Evolutionary conservation across 2,329 filamentous ascomycete species (phyloP), one percentile per base, ranked within the genome.

Genomic region (Helminthosporium solani): DNA sequence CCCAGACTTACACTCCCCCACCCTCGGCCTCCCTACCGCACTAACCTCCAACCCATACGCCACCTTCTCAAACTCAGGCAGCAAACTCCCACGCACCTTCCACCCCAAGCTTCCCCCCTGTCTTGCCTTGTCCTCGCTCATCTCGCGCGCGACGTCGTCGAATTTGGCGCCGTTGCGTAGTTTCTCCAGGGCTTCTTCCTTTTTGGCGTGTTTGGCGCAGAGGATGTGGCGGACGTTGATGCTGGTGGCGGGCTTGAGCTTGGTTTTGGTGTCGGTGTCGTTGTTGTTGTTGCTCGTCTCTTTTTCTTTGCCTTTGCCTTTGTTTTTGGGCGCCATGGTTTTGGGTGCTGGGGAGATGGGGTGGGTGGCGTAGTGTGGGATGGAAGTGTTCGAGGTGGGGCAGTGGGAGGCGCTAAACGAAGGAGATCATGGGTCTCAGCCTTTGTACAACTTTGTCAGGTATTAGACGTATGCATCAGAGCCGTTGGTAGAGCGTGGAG

Each of bases 191-290:
- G 87, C 87, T 64, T 89, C 84, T 63, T 90, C 86, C 64, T 89
- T 90, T 68, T 85, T 88, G n/a, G 75, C 72, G 64, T 89, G 83
- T 64, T 91, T 91, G 65, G 85, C 84, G 60, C 87, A 90, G 73
- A 88, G 69, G 48, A 90, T 88, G 68, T 90, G 87, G 33, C 87
- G 80, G 42, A 69, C 85, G 61, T 88, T 88, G 72, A 90, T 87
- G 47, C 77, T 77, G 60, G 85, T 83, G 1, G 83, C 84, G 19
- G 82, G 73, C 62, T 85, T 86, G 53, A 80, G 69, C 56, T 79
- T 79, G 60, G 15, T 38, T 6, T 41, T 73, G 58, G 52, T 66
- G 55, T 72, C 73, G 49, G 69, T 47, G 54, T 47, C 50, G 38
- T 44, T 40, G 46, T 63, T 63, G 33, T 33, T 50, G 50, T 66